Percentiles rank a stretch among this genome's conserved stretches.
Evolutionary conservation across 2,329 filamentous ascomycete species (phyloP).

Genomic region (Phyllosticta citrichinensis): DNA sequence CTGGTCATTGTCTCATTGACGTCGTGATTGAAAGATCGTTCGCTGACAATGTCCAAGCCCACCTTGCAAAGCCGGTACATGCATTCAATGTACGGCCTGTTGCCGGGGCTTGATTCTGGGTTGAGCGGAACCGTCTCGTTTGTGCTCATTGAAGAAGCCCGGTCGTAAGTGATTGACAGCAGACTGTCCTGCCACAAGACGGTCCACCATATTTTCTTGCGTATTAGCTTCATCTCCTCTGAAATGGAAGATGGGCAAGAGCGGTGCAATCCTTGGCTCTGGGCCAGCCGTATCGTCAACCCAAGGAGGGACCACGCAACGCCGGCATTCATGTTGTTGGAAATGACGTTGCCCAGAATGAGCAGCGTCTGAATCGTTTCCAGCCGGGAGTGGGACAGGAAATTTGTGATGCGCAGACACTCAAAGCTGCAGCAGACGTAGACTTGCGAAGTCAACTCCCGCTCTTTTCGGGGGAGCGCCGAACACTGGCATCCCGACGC

Average conservation of each 20-base stretch:
- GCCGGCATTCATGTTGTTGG: conserved; percentile 55
- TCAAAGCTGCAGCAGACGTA: conserved; percentile 58
- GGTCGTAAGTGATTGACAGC: conserved; percentile 53
- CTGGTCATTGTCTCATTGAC: conserved; percentile 43
- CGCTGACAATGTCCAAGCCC: conserved; percentile 50
- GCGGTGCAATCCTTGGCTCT: conserved; percentile 51
- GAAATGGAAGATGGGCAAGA: conserved; percentile 45
- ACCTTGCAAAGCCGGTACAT: conserved; percentile 47
- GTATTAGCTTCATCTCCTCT: conserved; percentile 30
- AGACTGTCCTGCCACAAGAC: conserved; percentile 56
- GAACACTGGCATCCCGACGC: conserved; percentile 54
- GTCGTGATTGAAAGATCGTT: conserved; percentile 40
- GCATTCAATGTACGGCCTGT: conserved; percentile 47
- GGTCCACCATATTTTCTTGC: conserved; percentile 44
- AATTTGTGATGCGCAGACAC: conserved; percentile 54
- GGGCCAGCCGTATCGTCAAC: conserved; percentile 50
- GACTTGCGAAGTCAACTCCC: conserved; percentile 54
- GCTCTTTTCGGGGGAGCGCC: conserved; percentile 46
- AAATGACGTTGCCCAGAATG: conserved; percentile 52
- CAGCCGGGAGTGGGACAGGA: conserved; percentile 50
- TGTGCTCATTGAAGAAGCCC: conserved; percentile 46
- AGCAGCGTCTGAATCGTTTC: conserved; percentile 53
- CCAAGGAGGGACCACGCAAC: conserved; percentile 52
- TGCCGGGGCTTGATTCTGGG: conserved; percentile 36
- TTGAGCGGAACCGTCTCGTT: conserved; percentile 34